A percentile compares a stretch with the other conserved stretches of the same genome.
Conservation (phyloP, 257 asterid species). For the Anisodus acutangulus region DNA sequence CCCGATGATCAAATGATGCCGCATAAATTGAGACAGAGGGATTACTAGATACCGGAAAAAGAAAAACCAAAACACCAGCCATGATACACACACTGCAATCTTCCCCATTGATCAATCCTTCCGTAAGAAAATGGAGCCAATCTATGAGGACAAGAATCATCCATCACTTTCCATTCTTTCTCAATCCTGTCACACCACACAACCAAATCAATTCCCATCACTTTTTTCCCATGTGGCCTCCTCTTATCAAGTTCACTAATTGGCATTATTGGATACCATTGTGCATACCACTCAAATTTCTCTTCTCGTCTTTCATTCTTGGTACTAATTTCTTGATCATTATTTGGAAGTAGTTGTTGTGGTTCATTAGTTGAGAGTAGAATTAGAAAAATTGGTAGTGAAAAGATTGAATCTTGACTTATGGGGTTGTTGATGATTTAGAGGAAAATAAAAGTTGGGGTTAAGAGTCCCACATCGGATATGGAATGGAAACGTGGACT, state of each 20-base stretch:
- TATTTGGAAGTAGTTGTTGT: not conserved
- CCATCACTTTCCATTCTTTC: slow-evolving; percentile 51
- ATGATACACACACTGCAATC: slow-evolving; percentile 91
- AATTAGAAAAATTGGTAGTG: slow-evolving; percentile 35
- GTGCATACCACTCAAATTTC: no score
- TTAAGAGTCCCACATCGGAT: no score
- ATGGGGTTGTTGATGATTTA: slow-evolving; percentile 27
- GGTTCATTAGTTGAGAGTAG: not conserved
- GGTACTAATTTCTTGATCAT: no score
- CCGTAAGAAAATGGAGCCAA: slow-evolving; percentile 86
- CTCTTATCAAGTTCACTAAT: slow-evolving; percentile 76
- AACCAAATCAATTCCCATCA: slow-evolving; percentile 74
- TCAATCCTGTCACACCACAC: slow-evolving; percentile 85
- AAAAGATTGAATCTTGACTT: slow-evolving; percentile 45
- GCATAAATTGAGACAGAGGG: no score
- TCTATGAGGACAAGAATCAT: slow-evolving; percentile 66
- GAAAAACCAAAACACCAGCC: slow-evolving; percentile 85
- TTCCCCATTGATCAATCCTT: slow-evolving; percentile 90
- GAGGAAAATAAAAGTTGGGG: slow-evolving; percentile 25
- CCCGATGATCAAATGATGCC: no score
- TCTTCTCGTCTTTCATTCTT: no score
- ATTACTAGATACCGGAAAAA: no score
- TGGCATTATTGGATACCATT: slow-evolving; percentile 86
- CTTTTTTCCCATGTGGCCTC: slow-evolving; percentile 77
- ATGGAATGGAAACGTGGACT: no score